Evolutionary conservation across 768 basidiomycete species (phyloP).

Genomic region (Pleurotus cornucopiae): DNA sequence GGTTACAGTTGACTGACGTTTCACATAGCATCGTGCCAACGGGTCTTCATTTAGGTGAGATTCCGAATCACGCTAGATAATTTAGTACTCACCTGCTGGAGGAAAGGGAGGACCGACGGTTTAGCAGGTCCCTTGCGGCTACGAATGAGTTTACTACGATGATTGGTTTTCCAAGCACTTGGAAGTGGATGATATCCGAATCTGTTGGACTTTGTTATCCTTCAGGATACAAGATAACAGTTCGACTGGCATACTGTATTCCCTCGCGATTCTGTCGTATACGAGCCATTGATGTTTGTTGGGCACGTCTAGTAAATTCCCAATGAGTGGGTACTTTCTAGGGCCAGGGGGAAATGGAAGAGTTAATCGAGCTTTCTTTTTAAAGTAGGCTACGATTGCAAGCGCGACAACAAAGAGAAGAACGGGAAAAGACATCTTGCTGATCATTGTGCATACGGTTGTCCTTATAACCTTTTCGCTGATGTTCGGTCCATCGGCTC

Average conservation of each 20-base stretch:
- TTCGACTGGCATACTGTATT: conserved; percentile 12
- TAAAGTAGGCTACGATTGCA: background rate
- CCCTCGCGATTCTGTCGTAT: conserved; percentile 16
- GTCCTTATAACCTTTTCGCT: no score
- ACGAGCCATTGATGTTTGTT: conserved; percentile 15
- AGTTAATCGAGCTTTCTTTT: background rate
- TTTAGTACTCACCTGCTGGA: conserved; percentile 26
- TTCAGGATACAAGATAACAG: background rate
- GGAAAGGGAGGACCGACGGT: conserved; percentile 35
- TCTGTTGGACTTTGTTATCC: conserved; percentile 13
- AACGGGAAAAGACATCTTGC: background rate
- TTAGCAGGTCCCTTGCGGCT: conserved; percentile 33
- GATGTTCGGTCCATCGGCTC: background rate
- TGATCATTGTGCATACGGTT: background rate
- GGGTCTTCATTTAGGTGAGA: background rate
- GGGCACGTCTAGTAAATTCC: conserved; percentile 19
- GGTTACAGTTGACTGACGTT: conserved; percentile 10
- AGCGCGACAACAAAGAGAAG: background rate
- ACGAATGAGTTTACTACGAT: conserved; percentile 32
- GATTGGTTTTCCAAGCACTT: conserved; percentile 24
- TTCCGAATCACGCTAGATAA: background rate
- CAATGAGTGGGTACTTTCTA: conserved; percentile 18
- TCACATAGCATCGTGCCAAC: conserved; percentile 26
- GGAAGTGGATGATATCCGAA: conserved; percentile 26
- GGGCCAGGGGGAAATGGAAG: conserved; percentile 24